phyloP scores from a whole-genome alignment of 2,329 filamentous ascomycete genomes.

The Cladophialophora exuberans region DNA sequence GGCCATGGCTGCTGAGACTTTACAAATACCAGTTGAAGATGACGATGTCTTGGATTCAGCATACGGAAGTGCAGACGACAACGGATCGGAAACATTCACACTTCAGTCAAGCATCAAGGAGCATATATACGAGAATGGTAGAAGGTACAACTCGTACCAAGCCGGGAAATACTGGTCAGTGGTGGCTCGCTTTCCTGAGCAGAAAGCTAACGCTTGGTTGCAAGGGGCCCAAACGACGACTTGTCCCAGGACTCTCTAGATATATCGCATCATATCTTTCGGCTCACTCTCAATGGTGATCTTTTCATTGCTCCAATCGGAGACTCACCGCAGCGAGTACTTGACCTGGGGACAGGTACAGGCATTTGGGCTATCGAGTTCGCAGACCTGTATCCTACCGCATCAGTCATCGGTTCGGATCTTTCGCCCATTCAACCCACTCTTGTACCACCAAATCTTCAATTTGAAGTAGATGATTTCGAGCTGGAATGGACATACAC shows the following conservation, averaged over 20 bases:
- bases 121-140: constrained; percentile 23
- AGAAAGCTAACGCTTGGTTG: background rate
- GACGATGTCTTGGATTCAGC: background rate
- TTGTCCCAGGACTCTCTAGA: constrained; percentile 44
- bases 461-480: constrained; percentile 61
- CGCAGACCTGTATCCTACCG: constrained; percentile 39
- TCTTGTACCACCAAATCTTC: constrained; percentile 58
- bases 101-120: constrained; percentile 16
- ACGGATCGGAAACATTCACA: constrained; percentile 12
- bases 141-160: constrained; percentile 26
- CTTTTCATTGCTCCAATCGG: constrained; percentile 45
- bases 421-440: constrained; percentile 34
- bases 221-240: constrained; percentile 43
- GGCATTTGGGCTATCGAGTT: constrained; percentile 29
- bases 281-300: constrained; percentile 39
- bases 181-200: background rate
- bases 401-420: constrained; percentile 31
- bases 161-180: constrained; percentile 26
- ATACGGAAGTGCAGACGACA: background rate
- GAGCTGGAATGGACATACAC: constrained; percentile 60
- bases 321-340: constrained; percentile 35
- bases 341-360: constrained; percentile 31
- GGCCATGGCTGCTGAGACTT: background rate
- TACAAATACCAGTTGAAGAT: background rate
- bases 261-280: constrained; percentile 30